These are phyloP conservation scores for Solanum piurae DNA, from an alignment of 257 asterid genomes.

Conservation along the genomic window DNA sequence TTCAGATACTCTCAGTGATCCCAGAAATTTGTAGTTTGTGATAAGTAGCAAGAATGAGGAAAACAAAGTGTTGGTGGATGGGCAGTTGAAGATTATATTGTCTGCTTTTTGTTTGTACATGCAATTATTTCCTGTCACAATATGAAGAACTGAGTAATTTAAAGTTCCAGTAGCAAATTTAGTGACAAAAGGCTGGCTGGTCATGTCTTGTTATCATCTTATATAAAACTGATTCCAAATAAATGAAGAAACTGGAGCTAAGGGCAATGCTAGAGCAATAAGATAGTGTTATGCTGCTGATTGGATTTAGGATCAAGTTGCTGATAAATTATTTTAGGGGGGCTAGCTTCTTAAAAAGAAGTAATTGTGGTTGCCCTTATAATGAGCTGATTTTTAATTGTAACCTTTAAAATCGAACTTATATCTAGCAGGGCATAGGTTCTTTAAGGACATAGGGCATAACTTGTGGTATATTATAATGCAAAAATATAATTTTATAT, in stretches of 20 bases:
- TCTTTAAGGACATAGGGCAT: background rate
- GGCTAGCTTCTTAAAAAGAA: background rate
- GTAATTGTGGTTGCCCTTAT: background rate
- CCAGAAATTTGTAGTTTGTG: background rate
- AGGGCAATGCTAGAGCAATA: background rate
- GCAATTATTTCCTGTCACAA: background rate
- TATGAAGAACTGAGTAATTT: background rate
- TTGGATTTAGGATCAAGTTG: background rate
- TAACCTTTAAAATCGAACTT: background rate
- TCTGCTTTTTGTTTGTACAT: background rate
- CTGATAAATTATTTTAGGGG: background rate
- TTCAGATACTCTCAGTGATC: background rate
- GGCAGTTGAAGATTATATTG: background rate
- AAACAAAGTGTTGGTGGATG: background rate
- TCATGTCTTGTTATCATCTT: background rate
- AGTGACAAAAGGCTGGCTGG: background rate
- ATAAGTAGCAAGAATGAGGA: background rate
- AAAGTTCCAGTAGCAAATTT: background rate
- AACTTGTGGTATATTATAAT: background rate
- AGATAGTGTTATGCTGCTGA: background rate
- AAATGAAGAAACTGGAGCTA: background rate
- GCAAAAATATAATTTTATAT: background rate
- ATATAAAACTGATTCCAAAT: background rate
- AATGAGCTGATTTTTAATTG: background rate
- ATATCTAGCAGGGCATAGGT: background rate